These are phyloP conservation scores for Starmerella potacharoeniae DNA, from an alignment of 805 yeast species.

Conservation along the genomic window DNA sequence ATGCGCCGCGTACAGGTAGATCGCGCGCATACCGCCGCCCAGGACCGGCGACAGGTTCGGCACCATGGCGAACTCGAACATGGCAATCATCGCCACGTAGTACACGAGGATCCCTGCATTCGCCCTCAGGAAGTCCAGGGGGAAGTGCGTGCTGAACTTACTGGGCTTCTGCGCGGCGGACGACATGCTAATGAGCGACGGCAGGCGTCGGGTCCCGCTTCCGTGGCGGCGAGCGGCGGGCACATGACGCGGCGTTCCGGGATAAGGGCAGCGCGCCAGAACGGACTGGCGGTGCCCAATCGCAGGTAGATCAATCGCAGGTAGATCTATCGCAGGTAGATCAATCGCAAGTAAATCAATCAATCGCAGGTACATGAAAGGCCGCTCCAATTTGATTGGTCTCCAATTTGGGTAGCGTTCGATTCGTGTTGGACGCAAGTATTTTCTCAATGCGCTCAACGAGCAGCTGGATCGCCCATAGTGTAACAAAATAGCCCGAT, in stretches of 20 bases:
- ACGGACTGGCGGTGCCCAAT: neutral
- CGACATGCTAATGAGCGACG: neutral
- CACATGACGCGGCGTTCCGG: neutral
- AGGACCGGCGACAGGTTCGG: neutral
- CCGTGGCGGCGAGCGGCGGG: neutral
- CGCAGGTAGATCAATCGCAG: too few relatives aligned
- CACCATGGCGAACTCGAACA: slow-evolving; percentile 1
- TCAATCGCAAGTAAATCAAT: too few relatives aligned
- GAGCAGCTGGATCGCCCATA: too few relatives aligned
- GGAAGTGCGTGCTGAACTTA: slow-evolving; percentile 8
- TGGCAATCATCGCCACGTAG: neutral
- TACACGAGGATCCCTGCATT: neutral
- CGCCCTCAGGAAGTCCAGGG: neutral
- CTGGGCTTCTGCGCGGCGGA: neutral
- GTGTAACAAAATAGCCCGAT: too few relatives aligned
- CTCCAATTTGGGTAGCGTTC: too few relatives aligned
- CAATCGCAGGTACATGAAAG: too few relatives aligned
- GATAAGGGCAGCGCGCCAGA: neutral
- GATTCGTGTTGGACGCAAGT: too few relatives aligned
- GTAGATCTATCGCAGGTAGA: too few relatives aligned
- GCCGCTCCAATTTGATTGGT: too few relatives aligned
- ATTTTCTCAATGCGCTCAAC: too few relatives aligned
- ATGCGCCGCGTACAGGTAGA: neutral
- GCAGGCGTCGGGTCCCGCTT: too few relatives aligned
- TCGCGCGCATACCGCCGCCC: slow-evolving; percentile 1